Base-by-base conservation (phyloP, 495 filamentous ascomycete genomes). In the Halenospora varia region DNA sequence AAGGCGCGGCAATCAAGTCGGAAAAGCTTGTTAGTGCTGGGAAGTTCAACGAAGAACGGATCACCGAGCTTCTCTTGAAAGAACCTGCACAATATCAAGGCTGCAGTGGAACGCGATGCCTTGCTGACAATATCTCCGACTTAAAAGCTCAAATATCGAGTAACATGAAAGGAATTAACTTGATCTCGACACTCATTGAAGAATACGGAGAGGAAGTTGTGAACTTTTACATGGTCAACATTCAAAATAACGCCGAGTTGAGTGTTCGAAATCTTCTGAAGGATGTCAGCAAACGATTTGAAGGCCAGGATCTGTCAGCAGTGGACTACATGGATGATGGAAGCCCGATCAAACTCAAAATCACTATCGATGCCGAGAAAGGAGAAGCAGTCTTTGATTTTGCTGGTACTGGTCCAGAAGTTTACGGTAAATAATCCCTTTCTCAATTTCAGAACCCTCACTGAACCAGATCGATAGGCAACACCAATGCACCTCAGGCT, bases 321-420 rank as follows among this genome's bases (percentile, higher is more conserved):
- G 74, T 84, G 10, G 93, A 97, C 68, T 88, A 86, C 67, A 96
- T 96, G 90, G 93, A 97, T 70, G 92, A 97, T 66, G 93, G 93
- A 25, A 88, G 83, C 25, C 90, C 91, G 0, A 96, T 97, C 65
- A 79, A 80, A 42, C 77, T 97, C n/a, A 86, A 85, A 47, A 81
- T 97, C 35, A 86, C 83, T 13, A 96, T 97, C 68, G 85, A 96
- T 72, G 77, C 78, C 0, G 82, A 88, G 17, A 85, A 88, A 55
- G 93, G 93, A 19, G 88, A 93, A 63, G 94, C 93, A 0, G 75
- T 89, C 2, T 97, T 97, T 71, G 90, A 97, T 71, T 97, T 97
- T 67, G 77, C 70, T 42, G 90, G 93, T 24, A 98, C 94, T 0
- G 94, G 94, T 0, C 88, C 91, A 1, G 88, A 98, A 71, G 91